Evolutionary conservation across 192 early-diverging fungal genomes (phyloP), one percentile per base, ranked within the genome.

Genomic region (Pilaira anomala): DNA sequence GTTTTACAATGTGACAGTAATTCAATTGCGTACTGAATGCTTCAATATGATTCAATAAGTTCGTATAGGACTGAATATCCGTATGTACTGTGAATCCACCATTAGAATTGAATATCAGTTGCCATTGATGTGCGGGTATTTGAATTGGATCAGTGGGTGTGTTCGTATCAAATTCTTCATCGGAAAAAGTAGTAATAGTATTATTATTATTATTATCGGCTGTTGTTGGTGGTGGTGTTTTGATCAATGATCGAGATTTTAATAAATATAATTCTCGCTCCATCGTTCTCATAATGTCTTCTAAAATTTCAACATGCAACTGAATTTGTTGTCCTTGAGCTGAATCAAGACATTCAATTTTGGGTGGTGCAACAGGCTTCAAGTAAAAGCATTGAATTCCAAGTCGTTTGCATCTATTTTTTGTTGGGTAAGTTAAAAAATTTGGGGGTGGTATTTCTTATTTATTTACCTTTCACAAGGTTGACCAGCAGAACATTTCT

Each of bases 321-420:
- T 50, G 49, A 41, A 40, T 7, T 22, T 21, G 30, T 42, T 16
- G 9, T 41, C 18, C 7, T 21, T 44, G 18, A 41, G 13, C 4
- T 0, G 29, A 29, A 12, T 58, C 56, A 39, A 24, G 56, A n/a
- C 22, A 42, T 18, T 53, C 49, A 13, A 40, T 8, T 14, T 41
- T 48, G 13, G 39, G 30, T 21, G 39, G 50, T 52, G 36, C 29
- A 21, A n/a, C 36, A 1, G 25, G 21, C 16, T 63, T 49, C 25
- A 44, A 24, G 49, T 63, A 63, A 21, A 42, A 53, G 2, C 62
- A 63, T 62, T 51, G 46, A 62, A 62, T 62, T 1, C 48, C 22
- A 22, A 62, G 48, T 22, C 48, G 48, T 45, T 26, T 51, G 11
- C 62, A 51, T 28, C 62, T 63, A 62, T 8, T 24, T 48, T 42